Evolutionary conservation across 331 rosid species (phyloP).

Genomic region (Arachis monticola): DNA sequence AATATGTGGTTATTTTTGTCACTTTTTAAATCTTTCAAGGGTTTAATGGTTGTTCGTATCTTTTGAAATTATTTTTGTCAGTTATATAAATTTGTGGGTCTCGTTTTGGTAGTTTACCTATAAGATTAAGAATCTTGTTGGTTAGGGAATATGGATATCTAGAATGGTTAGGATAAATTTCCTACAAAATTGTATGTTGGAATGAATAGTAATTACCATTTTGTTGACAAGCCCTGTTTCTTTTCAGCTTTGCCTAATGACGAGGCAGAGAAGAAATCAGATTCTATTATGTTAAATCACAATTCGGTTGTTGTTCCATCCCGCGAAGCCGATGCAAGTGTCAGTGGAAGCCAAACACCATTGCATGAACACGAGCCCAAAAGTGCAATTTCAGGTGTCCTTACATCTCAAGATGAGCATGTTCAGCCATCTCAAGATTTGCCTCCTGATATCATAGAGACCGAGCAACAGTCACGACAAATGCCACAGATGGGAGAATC

Average conservation of each 20-base stretch:
- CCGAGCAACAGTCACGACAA: constrained; percentile 28
- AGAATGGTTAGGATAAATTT: neutral
- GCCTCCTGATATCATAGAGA: constrained; percentile 31
- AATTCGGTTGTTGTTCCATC: constrained; percentile 33
- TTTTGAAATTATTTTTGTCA: too few relatives aligned
- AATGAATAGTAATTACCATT: neutral
- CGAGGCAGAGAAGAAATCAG: constrained; percentile 39
- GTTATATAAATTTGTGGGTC: neutral
- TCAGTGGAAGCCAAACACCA: constrained; percentile 27
- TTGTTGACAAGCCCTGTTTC: neutral
- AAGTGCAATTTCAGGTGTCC: constrained; percentile 32
- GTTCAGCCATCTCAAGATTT: constrained; percentile 36
- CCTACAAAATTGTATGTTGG: constrained; percentile 11
- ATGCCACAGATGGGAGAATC: too few relatives aligned
- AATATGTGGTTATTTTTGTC: too few relatives aligned
- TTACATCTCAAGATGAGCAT: constrained; percentile 41
- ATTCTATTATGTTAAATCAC: constrained; percentile 37
- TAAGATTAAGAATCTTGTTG: neutral
- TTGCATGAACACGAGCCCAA: constrained; percentile 14
- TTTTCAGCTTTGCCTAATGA: constrained; percentile 52
- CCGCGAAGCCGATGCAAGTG: neutral
- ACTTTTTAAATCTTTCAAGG: too few relatives aligned
- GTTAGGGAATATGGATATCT: neutral
- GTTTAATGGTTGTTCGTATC: too few relatives aligned
- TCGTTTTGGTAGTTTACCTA: too few relatives aligned